Percentiles rank a stretch among this genome's conserved stretches.
Conservation (phyloP, 306 rosid species). For the Glycine tomentella region DNA sequence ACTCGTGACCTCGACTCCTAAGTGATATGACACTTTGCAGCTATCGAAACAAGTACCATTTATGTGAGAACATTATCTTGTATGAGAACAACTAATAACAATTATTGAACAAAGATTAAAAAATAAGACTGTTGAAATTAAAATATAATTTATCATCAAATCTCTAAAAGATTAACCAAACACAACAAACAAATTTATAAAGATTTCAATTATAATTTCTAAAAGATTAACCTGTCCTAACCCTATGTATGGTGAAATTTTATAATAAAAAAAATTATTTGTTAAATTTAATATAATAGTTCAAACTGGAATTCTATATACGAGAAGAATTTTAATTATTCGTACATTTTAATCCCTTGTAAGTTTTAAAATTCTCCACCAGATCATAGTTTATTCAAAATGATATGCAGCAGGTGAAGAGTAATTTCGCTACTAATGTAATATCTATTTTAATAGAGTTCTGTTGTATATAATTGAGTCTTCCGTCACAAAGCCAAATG, state of each 20-base stretch:
- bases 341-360: neutral
- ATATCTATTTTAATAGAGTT: slow-evolving; percentile 1
- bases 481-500: neutral
- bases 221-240: neutral
- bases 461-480: slow-evolving; percentile 12
- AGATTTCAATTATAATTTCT: too few species aligned
- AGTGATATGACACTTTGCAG: too few species aligned
- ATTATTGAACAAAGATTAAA: too few species aligned
- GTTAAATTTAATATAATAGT: neutral
- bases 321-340: neutral
- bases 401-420: neutral
- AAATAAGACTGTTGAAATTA: too few species aligned
- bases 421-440: slow-evolving; percentile 14
- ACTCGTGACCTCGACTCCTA: too few species aligned
- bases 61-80: too few species aligned
- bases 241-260: neutral
- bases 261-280: neutral
- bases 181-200: too few species aligned
- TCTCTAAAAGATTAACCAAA: too few species aligned
- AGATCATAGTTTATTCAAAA: neutral
- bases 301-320: neutral
- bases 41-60: too few species aligned
- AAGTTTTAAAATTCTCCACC: neutral
- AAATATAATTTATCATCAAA: too few species aligned
- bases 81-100: too few species aligned